Evolutionary conservation across 768 basidiomycete species (phyloP), one percentile per base, ranked within the genome.

Genomic region (Sporobolomyces phaffii): DNA sequence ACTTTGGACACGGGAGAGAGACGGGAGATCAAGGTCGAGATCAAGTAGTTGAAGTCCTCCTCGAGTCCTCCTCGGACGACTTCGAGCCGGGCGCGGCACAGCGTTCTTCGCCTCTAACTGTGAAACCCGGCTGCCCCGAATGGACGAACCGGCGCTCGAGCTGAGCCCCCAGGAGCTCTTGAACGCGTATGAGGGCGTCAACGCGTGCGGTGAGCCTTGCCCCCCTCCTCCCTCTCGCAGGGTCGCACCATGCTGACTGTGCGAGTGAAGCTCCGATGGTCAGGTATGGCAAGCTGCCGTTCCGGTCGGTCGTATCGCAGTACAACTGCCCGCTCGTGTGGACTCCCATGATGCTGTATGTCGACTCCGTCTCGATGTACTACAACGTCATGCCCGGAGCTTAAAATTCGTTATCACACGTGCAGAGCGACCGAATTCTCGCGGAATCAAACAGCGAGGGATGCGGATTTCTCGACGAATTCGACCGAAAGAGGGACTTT

Each of bases 251-350:
- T n/a, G n/a, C n/a, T n/a, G n/a, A n/a, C n/a, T n/a, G n/a, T n/a
- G n/a, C n/a, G n/a, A n/a, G n/a, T n/a, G n/a, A n/a, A 68, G 66
- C 67, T 31, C 66, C 70, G 20, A 72, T 72, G 66, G 70, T 72
- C 7, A 74, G 81, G 41, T 81, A 80, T 69, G 78, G 77, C 48
- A 81, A 81, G 68, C 74, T 82, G 0, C 78, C 80, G 2, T 82
- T 81, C 73, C 75, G 81, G 15, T 77, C 79, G 47, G 75, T 81
- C 4, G 77, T 78, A 10, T 78, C 81, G 0, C 73, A 77, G 47
- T 81, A 81, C 73, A 77, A 81, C 33, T 77, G 76, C 6, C 81
- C 81, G 57, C 78, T 82, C 60, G 81, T 80, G 2, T 75, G 78
- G 62, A 80, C 81, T n/a, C 81, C 81, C 1, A 81, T 82, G 81